Conservation (phyloP, 352 stramenopile species). For the Halophytophthora batemanensis region DNA sequence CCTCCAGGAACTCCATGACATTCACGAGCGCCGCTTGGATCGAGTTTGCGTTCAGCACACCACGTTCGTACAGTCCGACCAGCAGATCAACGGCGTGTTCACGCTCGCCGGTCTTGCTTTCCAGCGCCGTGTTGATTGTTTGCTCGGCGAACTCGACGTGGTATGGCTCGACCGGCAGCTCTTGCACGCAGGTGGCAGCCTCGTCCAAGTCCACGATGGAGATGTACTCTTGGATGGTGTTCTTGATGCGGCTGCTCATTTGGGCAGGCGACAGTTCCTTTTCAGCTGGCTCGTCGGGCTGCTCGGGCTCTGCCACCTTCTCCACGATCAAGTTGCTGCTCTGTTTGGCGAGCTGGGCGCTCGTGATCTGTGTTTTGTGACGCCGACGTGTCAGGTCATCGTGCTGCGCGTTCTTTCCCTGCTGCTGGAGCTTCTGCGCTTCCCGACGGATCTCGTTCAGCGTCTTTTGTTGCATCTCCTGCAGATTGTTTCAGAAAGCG, state of each 20-base stretch:
- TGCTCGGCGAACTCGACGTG: slow-evolving; percentile 72
- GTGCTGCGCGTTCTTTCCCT: slow-evolving; percentile 87
- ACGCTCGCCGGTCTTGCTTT: slow-evolving; percentile 72
- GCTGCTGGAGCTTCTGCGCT: slow-evolving; percentile 76
- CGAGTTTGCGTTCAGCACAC: slow-evolving; percentile 58
- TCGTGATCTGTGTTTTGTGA: slow-evolving; percentile 77
- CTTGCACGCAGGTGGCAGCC: slow-evolving; percentile 62
- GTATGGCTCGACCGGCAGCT: slow-evolving; percentile 48
- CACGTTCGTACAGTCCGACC: slow-evolving; percentile 68
- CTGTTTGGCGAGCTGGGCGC: slow-evolving; percentile 72
- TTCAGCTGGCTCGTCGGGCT: slow-evolving; percentile 13
- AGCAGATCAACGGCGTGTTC: slow-evolving; percentile 72
- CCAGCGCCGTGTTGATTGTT: slow-evolving; percentile 62
- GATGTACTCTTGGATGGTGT: slow-evolving; percentile 80
- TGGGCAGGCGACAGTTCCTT: slow-evolving; percentile 31
- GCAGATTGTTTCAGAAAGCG: slow-evolving; percentile 1
- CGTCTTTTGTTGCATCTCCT: slow-evolving; percentile 87
- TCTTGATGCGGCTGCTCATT: slow-evolving; percentile 81
- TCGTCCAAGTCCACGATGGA: slow-evolving; percentile 81
- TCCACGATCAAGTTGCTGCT: slow-evolving; percentile 75
- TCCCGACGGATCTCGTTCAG: slow-evolving; percentile 81
- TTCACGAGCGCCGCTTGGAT: slow-evolving; percentile 70
- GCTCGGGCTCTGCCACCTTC: slow-evolving; percentile 22
- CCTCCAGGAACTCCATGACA: slow-evolving; percentile 81
- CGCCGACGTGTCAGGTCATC: slow-evolving; percentile 70